Evolutionary conservation across 371 early-diverging fungal genomes (phyloP).

Genomic region (Mucor circinelloides): DNA sequence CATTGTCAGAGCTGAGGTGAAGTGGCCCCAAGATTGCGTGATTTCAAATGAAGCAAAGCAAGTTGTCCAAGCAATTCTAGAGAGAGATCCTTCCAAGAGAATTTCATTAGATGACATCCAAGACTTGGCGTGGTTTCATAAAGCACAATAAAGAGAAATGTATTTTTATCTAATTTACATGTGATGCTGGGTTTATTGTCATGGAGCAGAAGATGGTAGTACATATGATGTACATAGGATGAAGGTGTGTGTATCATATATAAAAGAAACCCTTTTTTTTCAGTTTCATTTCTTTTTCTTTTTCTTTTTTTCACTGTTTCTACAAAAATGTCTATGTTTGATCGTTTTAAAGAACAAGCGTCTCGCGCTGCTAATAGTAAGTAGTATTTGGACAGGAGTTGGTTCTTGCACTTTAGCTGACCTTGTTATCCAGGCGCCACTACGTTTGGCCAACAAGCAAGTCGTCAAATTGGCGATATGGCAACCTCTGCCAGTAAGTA

Average conservation of each 20-base stretch:
- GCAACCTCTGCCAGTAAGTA: slow-evolving; percentile 30
- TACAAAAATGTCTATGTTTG: slow-evolving; percentile 24
- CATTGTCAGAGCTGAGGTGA: slow-evolving; percentile 46
- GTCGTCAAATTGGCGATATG: slow-evolving; percentile 27
- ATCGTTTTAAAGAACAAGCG: slow-evolving; percentile 35
- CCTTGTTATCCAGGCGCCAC: slow-evolving; percentile 19
- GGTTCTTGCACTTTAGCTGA: background rate
- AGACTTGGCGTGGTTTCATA: slow-evolving; percentile 39
- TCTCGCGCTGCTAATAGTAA: slow-evolving; percentile 28
- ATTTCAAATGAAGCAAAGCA: slow-evolving; percentile 34
- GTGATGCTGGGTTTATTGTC: background rate
- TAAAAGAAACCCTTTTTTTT: background rate
- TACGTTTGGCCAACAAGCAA: slow-evolving; percentile 38
- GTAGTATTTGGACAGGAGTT: background rate
- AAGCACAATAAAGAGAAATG: background rate
- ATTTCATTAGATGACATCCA: slow-evolving; percentile 38
- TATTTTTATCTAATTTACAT: background rate
- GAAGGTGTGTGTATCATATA: background rate
- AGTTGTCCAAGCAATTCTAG: slow-evolving; percentile 41
- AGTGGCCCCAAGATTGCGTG: slow-evolving; percentile 41
- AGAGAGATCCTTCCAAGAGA: slow-evolving; percentile 42
- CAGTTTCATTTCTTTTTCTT: background rate
- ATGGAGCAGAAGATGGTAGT: background rate
- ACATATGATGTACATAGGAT: background rate
- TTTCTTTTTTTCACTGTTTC: background rate